phyloP scores from a whole-genome alignment of 2,329 filamentous ascomycete genomes.

The Colletotrichum filicis region DNA sequence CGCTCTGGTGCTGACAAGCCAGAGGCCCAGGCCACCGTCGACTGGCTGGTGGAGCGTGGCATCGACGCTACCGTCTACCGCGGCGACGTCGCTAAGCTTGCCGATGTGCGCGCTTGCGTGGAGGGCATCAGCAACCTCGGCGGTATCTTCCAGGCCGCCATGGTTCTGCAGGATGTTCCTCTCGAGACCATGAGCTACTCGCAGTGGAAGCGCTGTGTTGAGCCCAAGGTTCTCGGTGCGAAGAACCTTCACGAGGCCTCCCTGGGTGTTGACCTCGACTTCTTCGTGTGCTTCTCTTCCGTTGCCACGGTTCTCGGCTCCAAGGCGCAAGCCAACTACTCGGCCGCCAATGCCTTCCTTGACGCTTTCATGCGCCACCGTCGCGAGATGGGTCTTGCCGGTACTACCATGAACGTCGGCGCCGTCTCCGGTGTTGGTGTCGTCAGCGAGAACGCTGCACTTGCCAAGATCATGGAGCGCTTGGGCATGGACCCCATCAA shows the following conservation, averaged over 20 bases:
- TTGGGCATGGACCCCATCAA: conserved; percentile 36
- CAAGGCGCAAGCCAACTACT: conserved; percentile 47
- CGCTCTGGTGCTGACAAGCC: conserved; percentile 44
- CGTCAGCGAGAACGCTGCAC: conserved; percentile 35
- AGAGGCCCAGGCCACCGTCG: conserved; percentile 42
- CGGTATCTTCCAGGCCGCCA: conserved; percentile 53
- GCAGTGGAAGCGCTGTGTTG: conserved; percentile 39
- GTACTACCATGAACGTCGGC: conserved; percentile 49
- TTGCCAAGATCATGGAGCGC: conserved; percentile 34
- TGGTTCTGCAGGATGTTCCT: conserved; percentile 45
- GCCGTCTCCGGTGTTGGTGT: conserved; percentile 40
- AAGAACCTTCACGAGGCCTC: conserved; percentile 47
- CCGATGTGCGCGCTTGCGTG: conserved; percentile 40
- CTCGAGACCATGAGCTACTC: conserved; percentile 41
- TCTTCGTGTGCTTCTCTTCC: conserved; percentile 46
- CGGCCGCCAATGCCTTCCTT: conserved; percentile 48
- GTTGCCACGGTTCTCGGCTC: conserved; percentile 26
- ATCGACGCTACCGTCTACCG: conserved; percentile 39
- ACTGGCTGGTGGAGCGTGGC: conserved; percentile 37
- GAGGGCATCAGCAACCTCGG: conserved; percentile 42
- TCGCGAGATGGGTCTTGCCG: conserved; percentile 42
- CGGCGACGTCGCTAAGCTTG: conserved; percentile 45
- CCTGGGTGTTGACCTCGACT: conserved; percentile 38
- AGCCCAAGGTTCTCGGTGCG: conserved; percentile 47
- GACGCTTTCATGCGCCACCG: conserved; percentile 46